Conservation (phyloP, 2,329 filamentous ascomycete genomes). For the Sphaceloma murrayae region DNA sequence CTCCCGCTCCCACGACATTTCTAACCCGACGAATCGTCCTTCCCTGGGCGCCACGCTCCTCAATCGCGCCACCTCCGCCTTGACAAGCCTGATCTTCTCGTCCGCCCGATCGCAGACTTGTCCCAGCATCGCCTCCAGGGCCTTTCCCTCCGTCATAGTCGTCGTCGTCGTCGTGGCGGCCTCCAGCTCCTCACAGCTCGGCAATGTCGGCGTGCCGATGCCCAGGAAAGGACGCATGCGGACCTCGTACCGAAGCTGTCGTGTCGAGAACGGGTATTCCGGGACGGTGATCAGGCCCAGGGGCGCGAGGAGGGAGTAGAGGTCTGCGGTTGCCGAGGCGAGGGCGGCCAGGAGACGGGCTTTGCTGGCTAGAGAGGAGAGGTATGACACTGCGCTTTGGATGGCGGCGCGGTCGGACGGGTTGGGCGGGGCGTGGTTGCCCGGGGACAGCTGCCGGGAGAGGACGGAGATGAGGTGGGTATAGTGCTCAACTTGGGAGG, state of each 20-base stretch:
- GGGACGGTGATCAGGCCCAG: slow-evolving; percentile 44
- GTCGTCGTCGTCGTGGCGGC: slow-evolving; percentile 20
- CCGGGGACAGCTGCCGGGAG: slow-evolving; percentile 24
- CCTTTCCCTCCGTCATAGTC: too few relatives aligned
- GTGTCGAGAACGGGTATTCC: slow-evolving; percentile 43
- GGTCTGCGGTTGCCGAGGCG: slow-evolving; percentile 30
- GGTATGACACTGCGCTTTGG: slow-evolving; percentile 20
- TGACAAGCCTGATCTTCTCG: slow-evolving; percentile 27
- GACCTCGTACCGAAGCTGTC: slow-evolving; percentile 64
- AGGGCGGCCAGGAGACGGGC: slow-evolving; percentile 26
- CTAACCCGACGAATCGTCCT: slow-evolving; percentile 28
- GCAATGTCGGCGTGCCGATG: slow-evolving; percentile 58
- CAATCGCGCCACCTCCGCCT: slow-evolving; percentile 28
- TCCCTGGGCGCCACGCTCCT: too few relatives aligned
- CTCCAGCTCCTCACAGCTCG: slow-evolving; percentile 54
- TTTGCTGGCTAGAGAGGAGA: slow-evolving; percentile 25
- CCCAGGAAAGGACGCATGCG: slow-evolving; percentile 75
- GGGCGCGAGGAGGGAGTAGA: slow-evolving; percentile 59
- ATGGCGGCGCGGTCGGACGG: slow-evolving; percentile 21
- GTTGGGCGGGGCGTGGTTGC: slow-evolving; percentile 25
- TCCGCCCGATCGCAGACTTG: slow-evolving; percentile 22
- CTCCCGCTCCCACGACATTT: slow-evolving; percentile 26
- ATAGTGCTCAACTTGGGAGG: slow-evolving; percentile 30
- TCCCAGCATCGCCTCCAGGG: slow-evolving; percentile 1
- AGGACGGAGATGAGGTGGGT: slow-evolving; percentile 64